phyloP scores from a whole-genome alignment of 2,329 filamentous ascomycete species.

The Beauveria sp. region DNA sequence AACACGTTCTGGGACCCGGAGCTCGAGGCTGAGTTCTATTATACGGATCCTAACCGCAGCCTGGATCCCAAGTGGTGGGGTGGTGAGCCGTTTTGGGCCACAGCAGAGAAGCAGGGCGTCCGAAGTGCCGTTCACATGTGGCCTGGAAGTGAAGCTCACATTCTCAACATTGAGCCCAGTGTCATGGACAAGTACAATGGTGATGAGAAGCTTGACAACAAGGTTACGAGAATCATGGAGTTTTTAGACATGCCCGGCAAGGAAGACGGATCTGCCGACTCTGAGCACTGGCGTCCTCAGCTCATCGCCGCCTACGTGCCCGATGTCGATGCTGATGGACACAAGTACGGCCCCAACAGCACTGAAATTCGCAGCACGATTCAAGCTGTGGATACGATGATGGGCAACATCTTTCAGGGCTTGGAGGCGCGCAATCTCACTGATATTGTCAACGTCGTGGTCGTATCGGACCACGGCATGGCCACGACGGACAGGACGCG shows the following conservation, averaged over 20 bases:
- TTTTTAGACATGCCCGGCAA: conserved; percentile 76
- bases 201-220: conserved; percentile 63
- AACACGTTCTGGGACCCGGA: conserved; percentile 91
- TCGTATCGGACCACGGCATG: conserved; percentile 99
- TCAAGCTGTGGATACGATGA: conserved; percentile 70
- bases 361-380: conserved; percentile 83
- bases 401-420: conserved; percentile 67
- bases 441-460: conserved; percentile 80
- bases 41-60: conserved; percentile 68
- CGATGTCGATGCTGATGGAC: conserved; percentile 80
- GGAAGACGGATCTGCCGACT: conserved; percentile 45
- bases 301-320: conserved; percentile 93
- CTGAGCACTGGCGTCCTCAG: conserved; percentile 63
- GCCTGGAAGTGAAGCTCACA: conserved; percentile 89
- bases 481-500: conserved; percentile 78
- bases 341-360: conserved; percentile 87
- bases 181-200: conserved; percentile 82
- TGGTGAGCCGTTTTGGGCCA: conserved; percentile 89
- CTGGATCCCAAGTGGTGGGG: conserved; percentile 90
- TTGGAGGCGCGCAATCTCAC: conserved; percentile 78
- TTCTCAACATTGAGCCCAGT: conserved; percentile 64
- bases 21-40: conserved; percentile 73
- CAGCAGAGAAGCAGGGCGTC: conserved; percentile 75
- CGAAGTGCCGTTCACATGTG: conserved; percentile 92
- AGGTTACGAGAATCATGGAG: conserved; percentile 72